phyloP scores from a whole-genome alignment of 129 eudicot genomes.

The Saposhnikovia divaricata region DNA sequence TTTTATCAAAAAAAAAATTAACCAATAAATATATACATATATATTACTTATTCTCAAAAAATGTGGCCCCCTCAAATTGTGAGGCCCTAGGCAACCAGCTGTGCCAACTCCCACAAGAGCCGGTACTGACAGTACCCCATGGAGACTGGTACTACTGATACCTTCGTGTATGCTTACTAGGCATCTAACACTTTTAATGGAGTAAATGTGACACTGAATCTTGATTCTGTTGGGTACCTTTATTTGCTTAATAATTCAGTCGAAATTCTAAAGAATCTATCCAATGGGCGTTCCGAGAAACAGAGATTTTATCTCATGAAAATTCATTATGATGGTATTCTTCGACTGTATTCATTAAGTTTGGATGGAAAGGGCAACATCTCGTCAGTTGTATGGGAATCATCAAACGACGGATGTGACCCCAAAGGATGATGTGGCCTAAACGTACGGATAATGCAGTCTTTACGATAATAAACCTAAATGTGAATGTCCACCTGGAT shows the following conservation, averaged over 20 bases:
- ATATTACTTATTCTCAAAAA: too few species aligned
- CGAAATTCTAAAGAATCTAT: neutral
- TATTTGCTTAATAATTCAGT: neutral
- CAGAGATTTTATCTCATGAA: neutral
- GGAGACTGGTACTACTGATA: neutral
- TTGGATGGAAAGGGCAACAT: neutral
- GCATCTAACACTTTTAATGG: neutral
- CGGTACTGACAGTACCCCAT: constrained; percentile 13
- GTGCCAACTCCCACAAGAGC: too few species aligned
- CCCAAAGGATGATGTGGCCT: constrained; percentile 11
- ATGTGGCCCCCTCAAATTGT: too few species aligned
- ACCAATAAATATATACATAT: too few species aligned
- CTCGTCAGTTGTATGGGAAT: neutral
- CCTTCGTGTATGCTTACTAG: neutral
- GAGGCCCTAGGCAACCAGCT: too few species aligned
- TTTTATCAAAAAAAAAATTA: too few species aligned
- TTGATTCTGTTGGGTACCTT: constrained; percentile 10
- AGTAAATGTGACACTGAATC: constrained; percentile 7
- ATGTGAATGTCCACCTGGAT: constrained; percentile 12
- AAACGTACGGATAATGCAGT: too few species aligned
- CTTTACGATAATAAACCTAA: neutral
- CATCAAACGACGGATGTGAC: neutral
- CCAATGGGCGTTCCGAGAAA: neutral
- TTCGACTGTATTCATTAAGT: constrained; percentile 10
- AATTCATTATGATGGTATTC: constrained; percentile 1